Conservation (phyloP, 1,284 basidiomycete genomes). For the Peniophora sp. region DNA sequence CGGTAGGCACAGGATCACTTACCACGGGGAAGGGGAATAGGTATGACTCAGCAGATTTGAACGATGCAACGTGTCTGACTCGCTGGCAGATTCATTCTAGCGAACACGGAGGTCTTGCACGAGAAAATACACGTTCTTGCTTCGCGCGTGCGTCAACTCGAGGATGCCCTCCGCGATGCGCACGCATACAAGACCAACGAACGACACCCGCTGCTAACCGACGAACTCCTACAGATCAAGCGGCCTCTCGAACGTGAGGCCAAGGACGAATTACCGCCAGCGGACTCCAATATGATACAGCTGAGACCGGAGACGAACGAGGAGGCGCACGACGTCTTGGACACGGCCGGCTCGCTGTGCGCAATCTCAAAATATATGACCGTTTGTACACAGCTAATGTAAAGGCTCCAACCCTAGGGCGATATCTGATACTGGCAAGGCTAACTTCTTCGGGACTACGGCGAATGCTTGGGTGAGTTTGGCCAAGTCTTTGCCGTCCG, state of each 20-base stretch:
- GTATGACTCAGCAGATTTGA: constrained; percentile 23
- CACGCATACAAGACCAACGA: constrained; percentile 37
- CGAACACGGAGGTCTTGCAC: constrained; percentile 60
- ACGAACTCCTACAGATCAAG: constrained; percentile 56
- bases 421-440: constrained; percentile 50
- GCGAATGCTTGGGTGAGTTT: constrained; percentile 59
- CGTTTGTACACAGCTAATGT: constrained; percentile 6
- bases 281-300: constrained; percentile 5
- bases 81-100: constrained; percentile 48
- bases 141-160: constrained; percentile 51
- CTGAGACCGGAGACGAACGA: constrained; percentile 27
- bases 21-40: constrained; percentile 69
- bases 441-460: constrained; percentile 56
- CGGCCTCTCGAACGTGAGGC: constrained; percentile 52
- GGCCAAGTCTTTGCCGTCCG: constrained; percentile 3
- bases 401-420: constrained; percentile 30
- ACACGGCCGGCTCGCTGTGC: constrained; percentile 58
- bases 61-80: not conserved
- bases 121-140: constrained; percentile 56
- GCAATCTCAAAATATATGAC: constrained; percentile 18
- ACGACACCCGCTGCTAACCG: constrained; percentile 46
- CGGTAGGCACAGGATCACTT: constrained; percentile 38
- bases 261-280: constrained; percentile 26
- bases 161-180: constrained; percentile 51
- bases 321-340: constrained; percentile 38